Base-by-base conservation (phyloP, 768 basidiomycete genomes). In the Mycena pura region DNA sequence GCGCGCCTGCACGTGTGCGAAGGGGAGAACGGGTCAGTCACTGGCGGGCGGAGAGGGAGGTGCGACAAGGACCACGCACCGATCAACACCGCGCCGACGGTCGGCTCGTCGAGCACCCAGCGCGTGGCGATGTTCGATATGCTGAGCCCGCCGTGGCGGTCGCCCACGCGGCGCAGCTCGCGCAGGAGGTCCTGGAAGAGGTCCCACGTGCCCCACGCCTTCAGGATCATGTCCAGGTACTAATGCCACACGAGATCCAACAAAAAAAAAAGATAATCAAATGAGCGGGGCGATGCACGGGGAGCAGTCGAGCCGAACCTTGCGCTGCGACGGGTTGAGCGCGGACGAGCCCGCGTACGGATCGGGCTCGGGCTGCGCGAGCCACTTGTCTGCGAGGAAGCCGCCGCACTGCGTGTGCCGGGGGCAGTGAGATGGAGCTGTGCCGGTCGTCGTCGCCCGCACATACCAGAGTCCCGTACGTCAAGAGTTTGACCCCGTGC, bases 161-260 rank as follows among this genome's bases (percentile, higher is more conserved):
- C 83, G 4, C 86, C 92, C 55, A 93, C 82, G n/a, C 64, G 68
- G 21, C 86, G 83, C 29, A 94, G 79, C 38, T 83, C 81, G 21
- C 69, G 54, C 39, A 94, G 76, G 0, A 94, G 81, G 0, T 75
- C 68, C 68, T 93, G 92, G 73, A 94, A 93, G 25, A 93, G 82
- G 8, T 77, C 66, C 92, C 92, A 94, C 46, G 73, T 80, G 3
- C 92, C 92, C 92, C 92, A 94, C 1, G 84, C 89, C 64, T 84
- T 86, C 46, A 89, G 66, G 64, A 93, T 93, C 80, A 92, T 86
- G 67, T 94, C 92, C 45, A 93, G 85, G 72, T 93, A 94, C 92
- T 93, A 45, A 5, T 24, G 17, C 4, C 11, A 14, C 19, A n/a
- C 36, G 36, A 41, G 48, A 62, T 28, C 56, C 7, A 6, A 40